phyloP scores from a whole-genome alignment of 2,329 filamentous ascomycete genomes.

The Scolecobasidium constrictum region DNA sequence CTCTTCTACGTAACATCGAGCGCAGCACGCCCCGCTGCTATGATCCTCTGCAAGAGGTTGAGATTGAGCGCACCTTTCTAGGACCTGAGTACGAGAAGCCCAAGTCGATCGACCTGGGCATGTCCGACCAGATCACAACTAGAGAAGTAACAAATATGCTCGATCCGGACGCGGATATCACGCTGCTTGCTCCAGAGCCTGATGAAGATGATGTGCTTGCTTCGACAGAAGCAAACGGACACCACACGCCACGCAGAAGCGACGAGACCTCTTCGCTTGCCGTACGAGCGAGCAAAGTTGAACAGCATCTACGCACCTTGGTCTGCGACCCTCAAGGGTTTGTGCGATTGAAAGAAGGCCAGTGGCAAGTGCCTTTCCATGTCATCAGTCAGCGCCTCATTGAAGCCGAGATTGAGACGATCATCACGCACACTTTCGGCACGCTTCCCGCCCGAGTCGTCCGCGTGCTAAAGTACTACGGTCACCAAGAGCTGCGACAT shows the following conservation, averaged over 20 bases:
- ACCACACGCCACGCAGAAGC: conserved; percentile 20
- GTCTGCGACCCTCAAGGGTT: conserved; percentile 60
- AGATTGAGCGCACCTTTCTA: not conserved
- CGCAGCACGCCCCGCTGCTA: conserved; percentile 58
- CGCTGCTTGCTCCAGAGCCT: conserved; percentile 11
- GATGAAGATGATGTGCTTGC: not conserved
- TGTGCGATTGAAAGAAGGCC: conserved; percentile 56
- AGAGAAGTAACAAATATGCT: conserved; percentile 31
- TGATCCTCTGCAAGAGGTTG: conserved; percentile 31
- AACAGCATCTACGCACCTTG: conserved; percentile 63
- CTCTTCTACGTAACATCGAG: conserved; percentile 61
- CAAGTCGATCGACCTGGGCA: conserved; percentile 17
- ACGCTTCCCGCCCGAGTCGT: conserved; percentile 69
- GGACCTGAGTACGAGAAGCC: not conserved
- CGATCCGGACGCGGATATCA: conserved; percentile 28
- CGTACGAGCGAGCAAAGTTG: conserved; percentile 33
- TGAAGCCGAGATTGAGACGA: conserved; percentile 69
- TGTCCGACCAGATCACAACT: conserved; percentile 23
- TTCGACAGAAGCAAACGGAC: conserved; percentile 9
- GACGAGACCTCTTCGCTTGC: conserved; percentile 21
- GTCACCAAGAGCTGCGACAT: conserved; percentile 90
- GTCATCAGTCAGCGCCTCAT: conserved; percentile 59
- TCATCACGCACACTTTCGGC: conserved; percentile 69
- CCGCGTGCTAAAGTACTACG: conserved; percentile 73
- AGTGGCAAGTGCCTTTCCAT: conserved; percentile 80